Percentiles rank a stretch among this genome's conserved stretches.
These are phyloP conservation scores for Candida ortonii DNA, from an alignment of 805 yeast genomes.

Conservation along the genomic window DNA sequence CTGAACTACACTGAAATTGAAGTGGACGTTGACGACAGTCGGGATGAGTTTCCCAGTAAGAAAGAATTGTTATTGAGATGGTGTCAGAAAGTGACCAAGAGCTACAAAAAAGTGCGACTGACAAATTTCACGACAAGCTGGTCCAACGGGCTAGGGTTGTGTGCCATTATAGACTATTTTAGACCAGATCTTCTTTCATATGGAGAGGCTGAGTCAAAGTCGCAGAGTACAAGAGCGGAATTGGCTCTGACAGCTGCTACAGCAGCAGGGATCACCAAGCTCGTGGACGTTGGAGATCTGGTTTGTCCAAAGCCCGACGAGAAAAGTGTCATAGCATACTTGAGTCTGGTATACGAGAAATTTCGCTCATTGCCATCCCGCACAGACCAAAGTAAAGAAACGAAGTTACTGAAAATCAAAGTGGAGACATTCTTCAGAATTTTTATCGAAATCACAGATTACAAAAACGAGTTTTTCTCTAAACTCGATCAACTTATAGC, in stretches of 20 bases:
- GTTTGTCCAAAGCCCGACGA: constrained; percentile 53
- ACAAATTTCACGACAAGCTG: constrained; percentile 54
- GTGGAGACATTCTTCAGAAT: constrained; percentile 28
- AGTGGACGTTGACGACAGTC: constrained; percentile 8
- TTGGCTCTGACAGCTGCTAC: constrained; percentile 43
- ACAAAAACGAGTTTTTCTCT: constrained; percentile 17
- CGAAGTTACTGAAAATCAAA: constrained; percentile 15
- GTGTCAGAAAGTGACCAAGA: constrained; percentile 48
- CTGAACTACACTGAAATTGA: constrained; percentile 35
- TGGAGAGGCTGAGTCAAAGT: constrained; percentile 25
- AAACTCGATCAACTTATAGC: constrained; percentile 16
- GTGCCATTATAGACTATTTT: constrained; percentile 42
- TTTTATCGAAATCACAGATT: constrained; percentile 17
- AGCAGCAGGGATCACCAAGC: constrained; percentile 46
- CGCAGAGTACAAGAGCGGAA: constrained; percentile 33
- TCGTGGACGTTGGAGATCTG: constrained; percentile 57
- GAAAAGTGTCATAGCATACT: constrained; percentile 53
- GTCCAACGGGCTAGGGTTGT: constrained; percentile 49
- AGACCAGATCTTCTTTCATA: constrained; percentile 41
- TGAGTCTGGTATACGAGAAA: constrained; percentile 57
- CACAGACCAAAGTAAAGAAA: constrained; percentile 7
- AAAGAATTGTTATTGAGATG: constrained; percentile 47
- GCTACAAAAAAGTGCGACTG: constrained; percentile 36
- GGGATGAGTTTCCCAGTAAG: constrained; percentile 16
- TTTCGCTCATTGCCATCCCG: constrained; percentile 23